Conservation (phyloP, 2,329 filamentous ascomycete species). For the Hypocreales sp. region DNA sequence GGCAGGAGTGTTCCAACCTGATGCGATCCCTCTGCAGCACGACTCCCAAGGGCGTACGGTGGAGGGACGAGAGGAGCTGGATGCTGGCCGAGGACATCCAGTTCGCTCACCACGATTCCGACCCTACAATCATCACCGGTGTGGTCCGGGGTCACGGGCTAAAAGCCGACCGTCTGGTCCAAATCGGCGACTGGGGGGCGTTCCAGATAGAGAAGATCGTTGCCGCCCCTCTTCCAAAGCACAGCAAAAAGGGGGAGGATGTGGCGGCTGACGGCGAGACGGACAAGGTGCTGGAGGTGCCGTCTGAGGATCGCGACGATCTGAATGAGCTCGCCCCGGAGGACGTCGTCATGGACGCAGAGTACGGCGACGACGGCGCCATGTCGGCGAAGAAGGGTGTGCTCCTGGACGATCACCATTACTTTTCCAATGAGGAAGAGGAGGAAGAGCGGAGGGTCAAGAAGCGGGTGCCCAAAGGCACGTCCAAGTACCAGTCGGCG, state of each 20-base stretch:
- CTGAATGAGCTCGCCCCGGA: conserved; percentile 76
- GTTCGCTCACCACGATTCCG: conserved; percentile 46
- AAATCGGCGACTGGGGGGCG: conserved; percentile 86
- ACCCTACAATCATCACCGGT: conserved; percentile 65
- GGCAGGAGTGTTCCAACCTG: conserved; percentile 82
- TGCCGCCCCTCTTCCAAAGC: conserved; percentile 50
- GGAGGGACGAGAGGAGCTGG: conserved; percentile 93
- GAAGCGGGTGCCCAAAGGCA: conserved; percentile 74
- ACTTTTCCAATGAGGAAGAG: conserved; percentile 80
- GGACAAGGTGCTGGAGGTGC: conserved; percentile 49
- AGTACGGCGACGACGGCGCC: conserved; percentile 37
- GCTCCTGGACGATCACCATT: conserved; percentile 89
- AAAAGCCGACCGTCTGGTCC: conserved; percentile 79
- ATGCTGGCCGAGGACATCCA: conserved; percentile 75
- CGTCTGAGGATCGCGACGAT: conserved; percentile 69
- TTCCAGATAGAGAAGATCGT: conserved; percentile 87
- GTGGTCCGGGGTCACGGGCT: conserved; percentile 73
- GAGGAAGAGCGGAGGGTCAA: conserved; percentile 35
- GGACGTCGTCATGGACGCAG: conserved; percentile 54
- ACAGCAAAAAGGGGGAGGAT: conserved; percentile 50
- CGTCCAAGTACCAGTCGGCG: conserved; percentile 83
- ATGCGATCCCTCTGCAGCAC: conserved; percentile 84
- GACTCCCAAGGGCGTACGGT: conserved; percentile 83
- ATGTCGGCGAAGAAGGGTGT: conserved; percentile 62
- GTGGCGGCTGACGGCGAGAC: conserved; percentile 42